A percentile compares a stretch with the other conserved stretches of the same genome.
Evolutionary conservation across 306 rosid genomes (phyloP).

Genomic region (Pachyrhizus erosus): DNA sequence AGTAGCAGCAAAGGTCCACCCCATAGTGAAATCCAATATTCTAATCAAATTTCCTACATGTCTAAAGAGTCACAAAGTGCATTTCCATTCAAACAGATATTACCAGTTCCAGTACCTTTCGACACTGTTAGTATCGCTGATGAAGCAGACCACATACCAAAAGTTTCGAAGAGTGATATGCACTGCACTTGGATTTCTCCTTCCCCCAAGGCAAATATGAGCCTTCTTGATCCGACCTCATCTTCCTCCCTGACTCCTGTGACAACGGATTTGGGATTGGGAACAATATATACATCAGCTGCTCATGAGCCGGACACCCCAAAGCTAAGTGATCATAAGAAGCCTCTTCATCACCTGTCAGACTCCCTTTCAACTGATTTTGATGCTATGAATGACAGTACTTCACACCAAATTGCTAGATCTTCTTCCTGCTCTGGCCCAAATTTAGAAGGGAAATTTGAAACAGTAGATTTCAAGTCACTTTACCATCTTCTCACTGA

Average conservation of each 20-base stretch:
- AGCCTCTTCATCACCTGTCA: constrained; percentile 49
- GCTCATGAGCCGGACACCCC: constrained; percentile 56
- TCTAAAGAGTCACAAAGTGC: constrained; percentile 44
- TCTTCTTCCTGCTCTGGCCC: constrained; percentile 58
- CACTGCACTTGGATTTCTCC: constrained; percentile 45
- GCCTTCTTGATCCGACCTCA: constrained; percentile 43
- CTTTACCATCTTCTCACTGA: constrained; percentile 56
- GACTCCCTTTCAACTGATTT: constrained; percentile 64
- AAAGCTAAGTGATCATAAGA: constrained; percentile 51
- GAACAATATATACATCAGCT: constrained; percentile 67
- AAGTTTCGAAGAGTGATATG: constrained; percentile 49
- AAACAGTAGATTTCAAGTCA: constrained; percentile 70
- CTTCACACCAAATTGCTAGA: constrained; percentile 47
- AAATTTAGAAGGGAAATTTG: constrained; percentile 51
- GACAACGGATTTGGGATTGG: constrained; percentile 94
- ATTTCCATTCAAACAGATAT: constrained; percentile 50
- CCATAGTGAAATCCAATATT: constrained; percentile 45
- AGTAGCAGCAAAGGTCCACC: constrained; percentile 53
- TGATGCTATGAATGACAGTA: constrained; percentile 51
- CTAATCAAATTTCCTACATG: constrained; percentile 45
- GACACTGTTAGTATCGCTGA: constrained; percentile 30
- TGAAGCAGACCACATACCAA: constrained; percentile 39
- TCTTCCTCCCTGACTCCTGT: constrained; percentile 63
- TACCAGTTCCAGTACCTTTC: constrained; percentile 50
- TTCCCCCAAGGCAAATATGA: constrained; percentile 37